Conservation (phyloP, 148 eudicot species). For the Vaccinium darrowii region DNA sequence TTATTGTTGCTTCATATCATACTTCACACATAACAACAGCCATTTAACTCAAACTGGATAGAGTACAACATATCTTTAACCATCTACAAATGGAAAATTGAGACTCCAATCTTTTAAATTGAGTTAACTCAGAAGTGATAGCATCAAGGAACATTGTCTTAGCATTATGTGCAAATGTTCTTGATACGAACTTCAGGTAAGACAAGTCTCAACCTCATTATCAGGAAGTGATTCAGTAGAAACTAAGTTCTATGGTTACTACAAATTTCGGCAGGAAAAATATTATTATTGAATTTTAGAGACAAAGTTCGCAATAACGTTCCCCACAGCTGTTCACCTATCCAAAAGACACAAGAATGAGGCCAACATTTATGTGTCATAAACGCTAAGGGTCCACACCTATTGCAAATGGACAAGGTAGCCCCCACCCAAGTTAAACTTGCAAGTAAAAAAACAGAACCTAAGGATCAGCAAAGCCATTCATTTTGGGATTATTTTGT, state of each 20-base stretch:
- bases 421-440: background rate
- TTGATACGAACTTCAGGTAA: background rate
- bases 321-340: background rate
- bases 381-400: background rate
- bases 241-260: background rate
- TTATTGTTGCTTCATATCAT: too few species aligned
- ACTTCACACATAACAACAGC: too few species aligned
- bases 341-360: background rate
- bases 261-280: too few species aligned
- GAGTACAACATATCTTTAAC: too few species aligned
- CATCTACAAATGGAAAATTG: too few species aligned
- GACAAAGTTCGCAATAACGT: background rate
- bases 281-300: background rate
- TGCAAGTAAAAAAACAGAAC: background rate
- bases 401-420: background rate
- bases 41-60: too few species aligned
- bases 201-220: background rate
- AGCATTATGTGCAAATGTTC: background rate
- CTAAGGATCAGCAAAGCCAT: slow-evolving; percentile 12
- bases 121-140: background rate
- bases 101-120: background rate
- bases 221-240: background rate
- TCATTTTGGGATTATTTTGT: background rate
- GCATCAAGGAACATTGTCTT: background rate
- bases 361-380: background rate